Conservation (phyloP, 2,329 filamentous ascomycete genomes). For the Harringtonia aguacate region DNA sequence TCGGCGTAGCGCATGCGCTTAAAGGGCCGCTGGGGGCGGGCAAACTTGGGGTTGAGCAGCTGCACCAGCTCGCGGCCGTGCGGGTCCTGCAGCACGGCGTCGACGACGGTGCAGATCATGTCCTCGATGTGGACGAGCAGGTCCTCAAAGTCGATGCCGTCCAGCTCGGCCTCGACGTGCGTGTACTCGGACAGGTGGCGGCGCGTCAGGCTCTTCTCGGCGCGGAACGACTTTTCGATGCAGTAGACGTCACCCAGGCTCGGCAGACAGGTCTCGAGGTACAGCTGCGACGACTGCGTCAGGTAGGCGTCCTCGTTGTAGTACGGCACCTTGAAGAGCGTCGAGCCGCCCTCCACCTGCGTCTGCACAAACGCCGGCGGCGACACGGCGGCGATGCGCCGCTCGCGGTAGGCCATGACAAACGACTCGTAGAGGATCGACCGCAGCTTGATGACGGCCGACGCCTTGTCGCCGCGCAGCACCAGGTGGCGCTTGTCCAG, state of each 20-base stretch:
- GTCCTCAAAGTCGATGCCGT: conserved; percentile 89
- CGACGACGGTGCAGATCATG: conserved; percentile 76
- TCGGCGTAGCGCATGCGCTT: conserved; percentile 91
- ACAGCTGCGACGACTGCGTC: conserved; percentile 93
- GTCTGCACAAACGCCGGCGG: conserved; percentile 91
- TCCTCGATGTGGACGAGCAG: conserved; percentile 80
- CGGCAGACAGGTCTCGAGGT: conserved; percentile 89
- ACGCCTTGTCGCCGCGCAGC: conserved; percentile 72
- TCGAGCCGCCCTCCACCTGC: conserved; percentile 85
- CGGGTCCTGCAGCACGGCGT: conserved; percentile 64
- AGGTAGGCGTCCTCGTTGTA: conserved; percentile 73
- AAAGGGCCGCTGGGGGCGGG: conserved; percentile 74
- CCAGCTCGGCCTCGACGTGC: conserved; percentile 90
- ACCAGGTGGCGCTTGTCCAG: conserved; percentile 69
- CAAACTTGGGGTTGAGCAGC: conserved; percentile 84
- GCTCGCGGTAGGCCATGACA: conserved; percentile 65
- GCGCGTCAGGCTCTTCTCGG: conserved; percentile 89
- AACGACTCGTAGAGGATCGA: conserved; percentile 75
- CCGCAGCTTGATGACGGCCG: conserved; percentile 80
- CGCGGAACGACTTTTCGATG: conserved; percentile 97
- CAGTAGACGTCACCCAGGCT: conserved; percentile 93
- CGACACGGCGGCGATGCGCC: conserved; percentile 70
- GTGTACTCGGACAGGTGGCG: conserved; percentile 92
- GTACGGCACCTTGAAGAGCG: conserved; percentile 66
- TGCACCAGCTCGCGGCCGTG: conserved; percentile 63